phyloP scores from a whole-genome alignment of 352 stramenopile species.

The Stephanocyclus meneghinianus region DNA sequence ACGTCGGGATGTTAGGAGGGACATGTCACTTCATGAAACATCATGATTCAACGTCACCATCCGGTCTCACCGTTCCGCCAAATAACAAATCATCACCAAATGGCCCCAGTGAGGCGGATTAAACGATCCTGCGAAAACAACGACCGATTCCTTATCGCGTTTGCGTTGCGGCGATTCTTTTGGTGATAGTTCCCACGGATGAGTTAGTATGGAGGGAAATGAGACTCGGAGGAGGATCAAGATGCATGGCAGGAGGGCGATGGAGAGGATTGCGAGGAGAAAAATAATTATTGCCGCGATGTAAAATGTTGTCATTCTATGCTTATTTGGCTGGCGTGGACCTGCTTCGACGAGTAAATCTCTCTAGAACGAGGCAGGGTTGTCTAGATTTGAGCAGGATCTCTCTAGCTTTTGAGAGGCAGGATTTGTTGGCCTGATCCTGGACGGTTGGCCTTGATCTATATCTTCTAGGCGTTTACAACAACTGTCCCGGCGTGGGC shows the following conservation, averaged over 20 bases:
- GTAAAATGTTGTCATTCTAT: neutral
- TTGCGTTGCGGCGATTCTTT: conserved; percentile 20
- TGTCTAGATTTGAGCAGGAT: too few relatives aligned
- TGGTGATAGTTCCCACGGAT: conserved; percentile 49
- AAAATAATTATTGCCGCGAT: neutral
- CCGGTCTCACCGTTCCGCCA: conserved; percentile 50
- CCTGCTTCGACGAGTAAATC: too few relatives aligned
- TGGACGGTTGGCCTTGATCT: too few relatives aligned
- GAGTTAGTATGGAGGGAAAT: conserved; percentile 55
- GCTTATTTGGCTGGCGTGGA: neutral
- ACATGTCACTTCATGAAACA: neutral
- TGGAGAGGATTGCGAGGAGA: neutral
- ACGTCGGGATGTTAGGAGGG: neutral
- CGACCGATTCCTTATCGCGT: conserved; percentile 42
- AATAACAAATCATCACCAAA: conserved; percentile 76
- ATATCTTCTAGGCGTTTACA: too few relatives aligned
- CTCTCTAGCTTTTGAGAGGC: too few relatives aligned
- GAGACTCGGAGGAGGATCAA: conserved; percentile 17
- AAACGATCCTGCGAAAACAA: conserved; percentile 75
- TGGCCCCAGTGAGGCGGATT: conserved; percentile 80
- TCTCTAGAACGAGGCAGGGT: too few relatives aligned
- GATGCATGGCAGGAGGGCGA: neutral
- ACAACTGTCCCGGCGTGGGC: too few relatives aligned
- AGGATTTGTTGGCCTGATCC: too few relatives aligned
- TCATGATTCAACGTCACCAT: neutral